Base-by-base conservation (phyloP, 331 rosid genomes). In the Dryas integrifolia region DNA sequence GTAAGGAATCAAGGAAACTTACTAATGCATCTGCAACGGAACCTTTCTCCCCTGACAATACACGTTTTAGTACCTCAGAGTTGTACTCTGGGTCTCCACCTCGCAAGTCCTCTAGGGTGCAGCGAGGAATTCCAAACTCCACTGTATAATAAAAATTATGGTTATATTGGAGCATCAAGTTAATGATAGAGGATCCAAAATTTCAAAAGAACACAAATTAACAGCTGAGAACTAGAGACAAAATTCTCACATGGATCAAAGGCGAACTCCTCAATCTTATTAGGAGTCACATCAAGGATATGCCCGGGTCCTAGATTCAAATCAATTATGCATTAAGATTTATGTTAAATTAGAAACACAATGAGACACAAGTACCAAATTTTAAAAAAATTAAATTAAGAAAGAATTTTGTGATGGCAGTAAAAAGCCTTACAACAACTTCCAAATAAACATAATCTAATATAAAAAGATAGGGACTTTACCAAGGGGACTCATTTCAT, bases 401-500 rank as follows among this genome's bases (percentile, higher is more conserved):
- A 16, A 9, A 41, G 0, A 40, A 62, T 7, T 38, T 1, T 68
- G 7, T 26, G 10, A n/a, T 41, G 56, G 24, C 50, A 26, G 14
- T 43, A 14, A 21, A 62, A 9, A 46, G 5, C 30, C 50, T 66
- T 35, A 60, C 46, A 71, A 24, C 35, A 10, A 38, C 30, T 64
- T 65, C 69, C 49, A 49, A 74, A 76, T 45, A 65, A 72, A 45
- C 5, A 15, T 56, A 30, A 48, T 76, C 12, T 70, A 39, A 48
- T 65, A 21, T 70, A 48, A 61, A 64, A 66, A 60, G 65, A 78
- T 43, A 60, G 79, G 57, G 26, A 58, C 67, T 80, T 82, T 86
- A 89, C 99, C 98, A 60, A 95, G 93, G 12, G 99, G 99, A 78
- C 96, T 91, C 86, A 95, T 95, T 85, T 95, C 99, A 72, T 95